Base-by-base conservation (phyloP, 495 filamentous ascomycete genomes). In the Friedmanniomyces simplex region DNA sequence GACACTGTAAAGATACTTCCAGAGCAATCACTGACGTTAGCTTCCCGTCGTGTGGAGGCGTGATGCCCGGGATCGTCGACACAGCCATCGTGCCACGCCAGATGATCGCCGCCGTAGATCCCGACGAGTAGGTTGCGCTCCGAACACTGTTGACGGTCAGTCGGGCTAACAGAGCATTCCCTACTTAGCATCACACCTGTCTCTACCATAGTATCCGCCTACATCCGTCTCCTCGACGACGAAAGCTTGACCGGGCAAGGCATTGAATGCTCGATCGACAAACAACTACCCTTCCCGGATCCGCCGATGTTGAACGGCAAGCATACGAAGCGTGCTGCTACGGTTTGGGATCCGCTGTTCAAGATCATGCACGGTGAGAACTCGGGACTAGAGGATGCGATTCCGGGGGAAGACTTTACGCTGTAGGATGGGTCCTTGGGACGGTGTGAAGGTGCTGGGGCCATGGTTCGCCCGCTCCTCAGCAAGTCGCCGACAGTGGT, bases 271-370 rank as follows among this genome's bases (percentile, higher is more conserved):
- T 66, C 69, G 30, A 63, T 59, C 6, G 62, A 69, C n/a, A 64
- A 68, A 37, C 67, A 64, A 28, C 56, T 67, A 55, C 56, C 66
- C 54, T 56, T 68, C 42, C 60, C 62, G 52, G 61, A 60, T 26
- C 61, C 67, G n/a, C 61, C 66, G n/a, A 56, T 69, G 22, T 48
- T 60, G 50, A 70, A 72, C 50, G 68, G 68, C 6, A 58, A 53
- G 13, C 49, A 65, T 6, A 64, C 62, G 10, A 63, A 65, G 57
- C 63, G 72, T 49, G 66, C 65, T 39, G 55, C 60, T 22, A 66
- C 66, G 2, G 67, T 72, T 12, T 75, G 70, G 67, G 72, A 74
- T 53, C 72, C 73, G 5, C 59, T 73, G 52, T 73, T 74, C 57
- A 66, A 68, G 43, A 62, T 67, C 63, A 64, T 65, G 21, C 71